Evolutionary conservation across 768 basidiomycete species (phyloP), one percentile per base, ranked within the genome.

Genomic region (Mycena pura): DNA sequence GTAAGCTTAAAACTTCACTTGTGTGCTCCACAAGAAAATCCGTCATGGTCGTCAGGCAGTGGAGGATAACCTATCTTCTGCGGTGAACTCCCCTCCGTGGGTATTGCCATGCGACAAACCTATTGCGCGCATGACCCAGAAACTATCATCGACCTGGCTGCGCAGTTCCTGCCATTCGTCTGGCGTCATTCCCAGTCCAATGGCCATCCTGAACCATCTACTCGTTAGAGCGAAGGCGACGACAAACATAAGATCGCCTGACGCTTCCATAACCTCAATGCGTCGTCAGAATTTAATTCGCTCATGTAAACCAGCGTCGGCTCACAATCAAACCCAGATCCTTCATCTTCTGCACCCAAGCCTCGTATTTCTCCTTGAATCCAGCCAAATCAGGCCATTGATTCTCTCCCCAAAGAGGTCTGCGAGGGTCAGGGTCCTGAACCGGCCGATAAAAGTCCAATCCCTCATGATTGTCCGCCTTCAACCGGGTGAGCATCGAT

Each of bases 1-100:
- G 21, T 31, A 45, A 40, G 29, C 38, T 31, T 10, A 7, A 50
- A 36, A 27, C 60, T 71, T 65, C 69, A 93, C 93, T 89, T 94
- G 77, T 97, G 95, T 24, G 91, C 91, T 25, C 95, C 95, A 68
- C 95, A 96, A 15, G 92, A 94, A 70, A 91, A 85, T 3, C 95
- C 94, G 32, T 93, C 88, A 52, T 92, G 83, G 45, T 88, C 85
- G 28, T 84, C 77, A 0, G 94, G 92, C 21, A 97, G 82, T 1
- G 92, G 92, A 3, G 95, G 95, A 69, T 97, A 97, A 4, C 93
- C 91, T 92, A 51, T 31, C 34, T 47, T 45, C 51, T 39, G 27
- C 34, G 27, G 19, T 46, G 27, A 40, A 19, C 14, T 52, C 25
- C 21, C 21, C 3, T 21, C 51, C 38, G 22, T 44, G 15, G 5